Conservation (phyloP, 129 eudicot species). For the Dittrichia graveolens region DNA sequence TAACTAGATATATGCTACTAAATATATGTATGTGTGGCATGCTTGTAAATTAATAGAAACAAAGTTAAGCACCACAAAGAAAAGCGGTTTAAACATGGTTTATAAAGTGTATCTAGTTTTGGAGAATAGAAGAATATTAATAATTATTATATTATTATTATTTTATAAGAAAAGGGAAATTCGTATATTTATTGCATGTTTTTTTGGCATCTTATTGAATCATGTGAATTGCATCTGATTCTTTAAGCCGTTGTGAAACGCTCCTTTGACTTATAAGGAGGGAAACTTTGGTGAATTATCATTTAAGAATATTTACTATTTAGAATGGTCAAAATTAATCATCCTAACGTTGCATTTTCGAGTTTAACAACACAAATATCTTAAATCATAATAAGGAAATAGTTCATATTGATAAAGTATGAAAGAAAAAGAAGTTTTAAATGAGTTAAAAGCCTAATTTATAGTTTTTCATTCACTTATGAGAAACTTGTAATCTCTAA, state of each 20-base stretch:
- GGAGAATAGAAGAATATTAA: slow-evolving; percentile 4
- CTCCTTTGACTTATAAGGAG: not conserved
- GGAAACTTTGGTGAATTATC: not conserved
- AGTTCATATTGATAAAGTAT: too few species aligned
- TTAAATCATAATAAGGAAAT: too few species aligned
- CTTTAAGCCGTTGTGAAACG: not conserved
- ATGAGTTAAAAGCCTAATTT: too few species aligned
- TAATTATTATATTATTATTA: not conserved
- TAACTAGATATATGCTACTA: not conserved
- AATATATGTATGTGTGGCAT: not conserved
- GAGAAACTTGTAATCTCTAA: too few species aligned
- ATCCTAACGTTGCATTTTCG: not conserved
- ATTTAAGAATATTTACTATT: not conserved
- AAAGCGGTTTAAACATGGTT: slow-evolving; percentile 13
- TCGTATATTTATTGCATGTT: not conserved
- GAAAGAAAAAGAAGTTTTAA: too few species aligned
- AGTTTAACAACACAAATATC: not conserved
- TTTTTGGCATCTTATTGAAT: not conserved
- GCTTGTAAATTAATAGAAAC: not conserved
- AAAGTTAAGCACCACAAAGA: not conserved
- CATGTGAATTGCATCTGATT: not conserved
- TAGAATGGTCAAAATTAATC: not conserved
- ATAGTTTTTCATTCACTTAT: too few species aligned
- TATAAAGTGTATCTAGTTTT: not conserved
- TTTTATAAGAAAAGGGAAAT: not conserved